A percentile compares a stretch with the other conserved stretches of the same genome.
Evolutionary conservation across 1,284 basidiomycete species (phyloP).

Genomic region (Melampsora medusae): DNA sequence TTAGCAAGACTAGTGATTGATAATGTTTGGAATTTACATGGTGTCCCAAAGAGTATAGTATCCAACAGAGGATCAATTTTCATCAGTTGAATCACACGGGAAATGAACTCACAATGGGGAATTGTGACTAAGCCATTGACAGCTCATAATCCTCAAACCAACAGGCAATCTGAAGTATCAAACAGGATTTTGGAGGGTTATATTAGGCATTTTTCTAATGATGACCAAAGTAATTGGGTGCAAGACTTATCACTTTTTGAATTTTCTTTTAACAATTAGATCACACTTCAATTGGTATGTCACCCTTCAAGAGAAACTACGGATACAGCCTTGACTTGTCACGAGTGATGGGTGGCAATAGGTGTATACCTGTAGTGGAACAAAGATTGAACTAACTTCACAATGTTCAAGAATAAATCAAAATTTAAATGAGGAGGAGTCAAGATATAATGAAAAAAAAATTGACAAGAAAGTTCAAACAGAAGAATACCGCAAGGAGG

Average conservation of each 20-base stretch:
- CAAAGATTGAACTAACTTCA: background rate
- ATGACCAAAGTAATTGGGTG: background rate
- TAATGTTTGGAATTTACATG: no score
- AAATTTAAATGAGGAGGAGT: background rate
- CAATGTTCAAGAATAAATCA: background rate
- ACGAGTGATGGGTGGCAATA: background rate
- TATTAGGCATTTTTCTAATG: background rate
- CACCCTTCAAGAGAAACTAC: constrained; percentile 7
- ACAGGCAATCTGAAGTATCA: background rate
- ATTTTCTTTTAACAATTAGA: constrained; percentile 5
- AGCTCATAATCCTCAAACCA: background rate
- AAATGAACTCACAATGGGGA: background rate
- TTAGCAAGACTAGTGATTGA: no score
- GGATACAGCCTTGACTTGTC: background rate
- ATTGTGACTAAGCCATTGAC: background rate
- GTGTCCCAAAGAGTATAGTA: no score
- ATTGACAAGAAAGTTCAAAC: background rate
- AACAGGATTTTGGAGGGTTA: background rate
- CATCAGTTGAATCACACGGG: background rate
- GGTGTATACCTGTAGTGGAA: background rate
- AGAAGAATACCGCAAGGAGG: background rate
- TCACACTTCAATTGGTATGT: background rate
- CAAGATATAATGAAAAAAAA: constrained; percentile 4
- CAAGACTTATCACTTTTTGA: background rate
- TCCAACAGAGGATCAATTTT: constrained; percentile 47